Conservation (phyloP, 1,139 yeast species). For the Casaregolazyma suthepensis region DNA sequence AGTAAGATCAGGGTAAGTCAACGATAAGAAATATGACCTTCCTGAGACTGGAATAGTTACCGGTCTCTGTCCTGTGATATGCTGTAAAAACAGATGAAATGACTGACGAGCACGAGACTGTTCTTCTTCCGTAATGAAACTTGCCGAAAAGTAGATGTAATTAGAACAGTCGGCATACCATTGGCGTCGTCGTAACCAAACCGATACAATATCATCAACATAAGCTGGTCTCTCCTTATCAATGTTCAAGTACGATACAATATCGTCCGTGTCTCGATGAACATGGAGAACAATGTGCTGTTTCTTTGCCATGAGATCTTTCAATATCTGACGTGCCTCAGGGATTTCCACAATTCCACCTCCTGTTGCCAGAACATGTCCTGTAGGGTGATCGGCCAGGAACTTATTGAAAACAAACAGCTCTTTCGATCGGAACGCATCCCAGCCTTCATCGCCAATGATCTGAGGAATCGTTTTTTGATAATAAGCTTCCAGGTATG, state of each 20-base stretch:
- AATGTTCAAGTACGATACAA: conserved; percentile 61
- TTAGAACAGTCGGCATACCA: conserved; percentile 82
- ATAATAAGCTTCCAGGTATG: conserved; percentile 52
- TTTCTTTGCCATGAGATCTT: conserved; percentile 48
- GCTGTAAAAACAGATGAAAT: conserved; percentile 51
- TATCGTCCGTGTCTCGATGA: conserved; percentile 80
- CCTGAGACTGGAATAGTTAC: conserved; percentile 39
- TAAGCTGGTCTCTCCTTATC: conserved; percentile 90
- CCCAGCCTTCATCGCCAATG: conserved; percentile 78
- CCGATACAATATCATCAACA: conserved; percentile 60
- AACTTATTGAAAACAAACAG: conserved; percentile 50
- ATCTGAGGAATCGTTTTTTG: conserved; percentile 58
- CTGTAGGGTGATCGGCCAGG: conserved; percentile 43
- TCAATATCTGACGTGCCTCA: conserved; percentile 57
- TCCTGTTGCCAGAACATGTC: conserved; percentile 83
- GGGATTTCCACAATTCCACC: conserved; percentile 90
- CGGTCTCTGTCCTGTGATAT: conserved; percentile 55
- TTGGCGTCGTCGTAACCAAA: conserved; percentile 75
- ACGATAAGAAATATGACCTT: conserved; percentile 67
- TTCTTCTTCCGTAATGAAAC: conserved; percentile 52
- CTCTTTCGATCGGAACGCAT: conserved; percentile 69
- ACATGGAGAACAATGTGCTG: conserved; percentile 74
- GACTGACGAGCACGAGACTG: conserved; percentile 53
- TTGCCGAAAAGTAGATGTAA: conserved; percentile 67
- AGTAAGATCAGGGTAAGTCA: conserved; percentile 48